These are phyloP conservation scores for Arxiozyma bovina DNA, from an alignment of 1,139 yeast genomes.

Conservation along the genomic window DNA sequence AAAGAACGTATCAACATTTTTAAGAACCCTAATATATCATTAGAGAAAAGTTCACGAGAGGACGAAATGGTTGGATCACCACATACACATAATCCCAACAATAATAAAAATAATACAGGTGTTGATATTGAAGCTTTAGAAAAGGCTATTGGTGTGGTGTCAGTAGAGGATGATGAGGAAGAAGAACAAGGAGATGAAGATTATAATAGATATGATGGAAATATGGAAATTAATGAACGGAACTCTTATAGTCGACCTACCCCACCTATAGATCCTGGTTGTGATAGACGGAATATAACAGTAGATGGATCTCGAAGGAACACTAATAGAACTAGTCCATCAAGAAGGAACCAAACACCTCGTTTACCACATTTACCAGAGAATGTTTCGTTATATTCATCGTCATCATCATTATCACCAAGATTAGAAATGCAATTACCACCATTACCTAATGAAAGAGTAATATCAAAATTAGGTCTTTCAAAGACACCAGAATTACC, in stretches of 20 bases:
- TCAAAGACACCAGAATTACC: background rate
- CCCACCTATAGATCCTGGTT: background rate
- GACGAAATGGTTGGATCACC: background rate
- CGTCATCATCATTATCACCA: background rate
- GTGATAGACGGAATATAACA: background rate
- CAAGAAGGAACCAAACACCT: background rate
- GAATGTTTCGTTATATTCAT: background rate
- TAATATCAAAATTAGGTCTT: background rate
- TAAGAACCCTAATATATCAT: constrained; percentile 24
- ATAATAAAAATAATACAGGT: constrained; percentile 8
- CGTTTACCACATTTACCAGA: constrained; percentile 17
- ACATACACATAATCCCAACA: background rate
- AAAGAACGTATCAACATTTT: constrained; percentile 30
- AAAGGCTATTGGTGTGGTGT: constrained; percentile 30
- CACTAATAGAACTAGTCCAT: background rate
- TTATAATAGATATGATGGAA: background rate
- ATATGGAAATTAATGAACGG: background rate
- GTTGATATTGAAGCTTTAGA: constrained; percentile 31
- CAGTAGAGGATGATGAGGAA: constrained; percentile 8
- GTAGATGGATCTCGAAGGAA: constrained; percentile 3
- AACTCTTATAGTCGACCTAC: background rate
- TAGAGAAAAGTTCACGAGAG: constrained; percentile 5
- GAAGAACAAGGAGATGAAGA: background rate
- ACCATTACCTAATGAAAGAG: constrained; percentile 24
- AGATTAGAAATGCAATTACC: constrained; percentile 12